These are phyloP conservation scores for Camellia japonica DNA, from an alignment of 148 eudicot genomes.

Conservation along the genomic window DNA sequence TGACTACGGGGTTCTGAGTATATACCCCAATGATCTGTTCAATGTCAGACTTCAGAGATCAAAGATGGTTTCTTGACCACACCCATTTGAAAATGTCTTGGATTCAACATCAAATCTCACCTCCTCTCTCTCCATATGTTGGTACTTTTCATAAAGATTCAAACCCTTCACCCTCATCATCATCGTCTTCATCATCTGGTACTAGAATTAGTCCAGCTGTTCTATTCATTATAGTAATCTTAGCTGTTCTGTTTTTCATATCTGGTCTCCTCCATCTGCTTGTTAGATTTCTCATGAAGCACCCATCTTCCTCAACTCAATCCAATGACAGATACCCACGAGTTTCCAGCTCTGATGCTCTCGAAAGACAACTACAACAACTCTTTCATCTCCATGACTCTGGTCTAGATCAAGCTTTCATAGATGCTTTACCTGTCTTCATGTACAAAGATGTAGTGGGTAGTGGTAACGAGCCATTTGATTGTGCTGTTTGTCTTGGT, in stretches of 20 bases:
- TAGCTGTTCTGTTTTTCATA: slow-evolving; percentile 49
- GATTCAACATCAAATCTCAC: slow-evolving; percentile 46
- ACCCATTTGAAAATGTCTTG: slow-evolving; percentile 52
- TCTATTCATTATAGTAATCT: slow-evolving; percentile 46
- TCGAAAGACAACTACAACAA: slow-evolving; percentile 56
- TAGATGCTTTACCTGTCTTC: slow-evolving; percentile 61
- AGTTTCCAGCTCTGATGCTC: slow-evolving; percentile 33
- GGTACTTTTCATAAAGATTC: too few relatives aligned
- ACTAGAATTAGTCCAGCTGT: slow-evolving; percentile 47
- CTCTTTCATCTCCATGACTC: slow-evolving; percentile 58
- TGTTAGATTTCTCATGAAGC: slow-evolving; percentile 42
- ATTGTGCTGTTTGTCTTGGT: slow-evolving; percentile 64
- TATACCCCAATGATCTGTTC: slow-evolving; percentile 20
- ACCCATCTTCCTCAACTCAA: slow-evolving; percentile 24
- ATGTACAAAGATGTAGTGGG: slow-evolving; percentile 51
- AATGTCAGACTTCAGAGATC: slow-evolving; percentile 23
- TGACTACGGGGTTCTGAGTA: neutral
- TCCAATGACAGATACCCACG: slow-evolving; percentile 29
- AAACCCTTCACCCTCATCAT: slow-evolving; percentile 8
- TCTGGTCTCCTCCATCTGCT: slow-evolving; percentile 48
- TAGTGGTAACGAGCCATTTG: slow-evolving; percentile 46
- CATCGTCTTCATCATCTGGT: slow-evolving; percentile 36
- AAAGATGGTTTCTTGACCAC: slow-evolving; percentile 39
- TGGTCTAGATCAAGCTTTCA: slow-evolving; percentile 62
- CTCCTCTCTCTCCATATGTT: slow-evolving; percentile 25